Conservation (phyloP, 345 rosid genomes). For the Sisymbrium altissimum region DNA sequence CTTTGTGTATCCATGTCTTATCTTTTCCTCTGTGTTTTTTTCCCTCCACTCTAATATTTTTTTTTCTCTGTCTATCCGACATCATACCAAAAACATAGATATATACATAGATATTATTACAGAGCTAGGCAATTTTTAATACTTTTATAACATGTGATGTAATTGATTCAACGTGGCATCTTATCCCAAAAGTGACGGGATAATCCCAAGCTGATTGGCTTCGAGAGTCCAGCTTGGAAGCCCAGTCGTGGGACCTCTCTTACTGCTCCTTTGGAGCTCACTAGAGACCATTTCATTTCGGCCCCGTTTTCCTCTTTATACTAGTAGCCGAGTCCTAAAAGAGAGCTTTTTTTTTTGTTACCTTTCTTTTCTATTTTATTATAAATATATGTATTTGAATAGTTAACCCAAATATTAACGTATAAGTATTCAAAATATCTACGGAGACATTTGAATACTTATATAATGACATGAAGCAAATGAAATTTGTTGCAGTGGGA, state of each 20-base stretch:
- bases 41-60: background rate
- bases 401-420: too few species aligned
- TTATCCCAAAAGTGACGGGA: conserved; percentile 34
- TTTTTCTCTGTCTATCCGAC: conserved; percentile 6
- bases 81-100: background rate
- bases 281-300: conserved; percentile 8
- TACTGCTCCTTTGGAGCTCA: conserved; percentile 27
- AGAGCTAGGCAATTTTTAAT: background rate
- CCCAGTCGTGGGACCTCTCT: conserved; percentile 20
- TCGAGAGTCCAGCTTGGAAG: conserved; percentile 29
- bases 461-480: background rate
- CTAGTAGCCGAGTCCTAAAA: conserved; percentile 7
- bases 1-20: conserved; percentile 31
- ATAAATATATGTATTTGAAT: background rate
- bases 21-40: conserved; percentile 26
- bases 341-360: background rate
- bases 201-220: conserved; percentile 29
- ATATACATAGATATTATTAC: background rate
- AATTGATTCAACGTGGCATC: conserved; percentile 31
- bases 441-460: background rate
- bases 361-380: background rate
- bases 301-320: background rate
- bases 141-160: background rate
- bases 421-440: conserved; percentile 12
- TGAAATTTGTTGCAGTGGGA: background rate